Conservation (phyloP, 345 rosid genomes). For the Clausena lansium region DNA sequence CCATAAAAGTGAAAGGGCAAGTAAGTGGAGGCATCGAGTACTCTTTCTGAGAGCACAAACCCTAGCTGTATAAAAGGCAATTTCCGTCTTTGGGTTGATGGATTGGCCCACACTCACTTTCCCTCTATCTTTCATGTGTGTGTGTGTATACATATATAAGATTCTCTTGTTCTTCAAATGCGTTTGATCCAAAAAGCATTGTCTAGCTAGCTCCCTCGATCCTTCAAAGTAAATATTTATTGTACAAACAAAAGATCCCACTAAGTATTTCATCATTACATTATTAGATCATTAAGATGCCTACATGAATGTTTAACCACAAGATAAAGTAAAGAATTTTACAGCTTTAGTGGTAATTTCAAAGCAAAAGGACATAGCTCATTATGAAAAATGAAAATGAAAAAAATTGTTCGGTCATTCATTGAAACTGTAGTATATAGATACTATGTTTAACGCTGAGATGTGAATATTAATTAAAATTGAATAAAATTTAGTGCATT, state of each 20-base stretch:
- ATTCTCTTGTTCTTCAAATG: slow-evolving; percentile 17
- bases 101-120: slow-evolving; percentile 11
- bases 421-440: too few relatives aligned
- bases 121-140: not conserved
- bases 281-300: not conserved
- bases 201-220: not conserved
- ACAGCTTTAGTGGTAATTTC: not conserved
- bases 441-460: too few relatives aligned
- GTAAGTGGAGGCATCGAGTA: slow-evolving; percentile 17
- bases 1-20: slow-evolving; percentile 4
- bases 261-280: slow-evolving; percentile 28
- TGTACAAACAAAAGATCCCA: slow-evolving; percentile 4
- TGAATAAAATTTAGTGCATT: too few relatives aligned
- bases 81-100: slow-evolving; percentile 29
- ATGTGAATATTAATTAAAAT: too few relatives aligned
- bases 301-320: not conserved
- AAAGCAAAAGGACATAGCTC: not conserved
- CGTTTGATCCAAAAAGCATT: slow-evolving; percentile 13
- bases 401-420: too few relatives aligned
- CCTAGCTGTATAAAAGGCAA: slow-evolving; percentile 20
- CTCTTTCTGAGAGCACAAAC: slow-evolving; percentile 3
- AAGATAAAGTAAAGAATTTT: not conserved
- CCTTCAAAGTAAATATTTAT: not conserved
- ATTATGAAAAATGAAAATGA: too few relatives aligned
- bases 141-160: not conserved